A percentile compares a stretch with the other conserved stretches of the same genome.
phyloP scores from a whole-genome alignment of 129 eudicot genomes.

The Tanacetum coccineum region DNA sequence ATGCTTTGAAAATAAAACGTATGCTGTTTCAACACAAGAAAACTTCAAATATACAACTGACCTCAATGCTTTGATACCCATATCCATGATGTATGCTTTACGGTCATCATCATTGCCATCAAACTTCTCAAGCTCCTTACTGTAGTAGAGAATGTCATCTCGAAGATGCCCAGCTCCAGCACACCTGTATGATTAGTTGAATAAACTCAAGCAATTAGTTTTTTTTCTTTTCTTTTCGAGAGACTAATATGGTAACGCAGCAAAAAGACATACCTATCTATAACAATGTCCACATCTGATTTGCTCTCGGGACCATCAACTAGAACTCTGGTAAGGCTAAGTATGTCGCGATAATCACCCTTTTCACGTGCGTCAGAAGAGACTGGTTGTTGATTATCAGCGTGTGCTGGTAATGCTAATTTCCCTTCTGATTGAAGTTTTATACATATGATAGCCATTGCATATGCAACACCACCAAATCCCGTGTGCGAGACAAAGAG shows the following conservation, averaged over 20 bases:
- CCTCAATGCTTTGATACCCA: slow-evolving; percentile 93
- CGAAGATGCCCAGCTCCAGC: slow-evolving; percentile 95
- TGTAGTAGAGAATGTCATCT: slow-evolving; percentile 67
- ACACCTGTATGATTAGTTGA: slow-evolving; percentile 48
- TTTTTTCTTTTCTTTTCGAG: background rate
- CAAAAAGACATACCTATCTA: slow-evolving; percentile 61
- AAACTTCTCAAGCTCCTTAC: slow-evolving; percentile 63
- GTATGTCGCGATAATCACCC: slow-evolving; percentile 94
- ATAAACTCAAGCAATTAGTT: too few species aligned
- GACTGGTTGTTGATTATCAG: slow-evolving; percentile 21
- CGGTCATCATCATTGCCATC: slow-evolving; percentile 60
- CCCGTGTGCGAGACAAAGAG: slow-evolving; percentile 95
- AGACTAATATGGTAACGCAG: slow-evolving; percentile 3
- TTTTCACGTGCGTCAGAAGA: slow-evolving; percentile 51
- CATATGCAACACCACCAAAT: slow-evolving; percentile 95
- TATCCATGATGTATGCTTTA: slow-evolving; percentile 73
- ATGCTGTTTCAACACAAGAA: background rate
- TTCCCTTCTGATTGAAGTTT: slow-evolving; percentile 74
- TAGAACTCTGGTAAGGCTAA: slow-evolving; percentile 86
- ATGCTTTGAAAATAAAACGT: too few species aligned
- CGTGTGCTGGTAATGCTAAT: slow-evolving; percentile 25
- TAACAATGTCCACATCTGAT: slow-evolving; percentile 69
- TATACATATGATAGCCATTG: slow-evolving; percentile 86
- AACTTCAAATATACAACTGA: slow-evolving; percentile 32
- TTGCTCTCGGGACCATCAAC: slow-evolving; percentile 91